Base-by-base conservation (phyloP, 495 filamentous ascomycete genomes). In the Bombardia bombarda region DNA sequence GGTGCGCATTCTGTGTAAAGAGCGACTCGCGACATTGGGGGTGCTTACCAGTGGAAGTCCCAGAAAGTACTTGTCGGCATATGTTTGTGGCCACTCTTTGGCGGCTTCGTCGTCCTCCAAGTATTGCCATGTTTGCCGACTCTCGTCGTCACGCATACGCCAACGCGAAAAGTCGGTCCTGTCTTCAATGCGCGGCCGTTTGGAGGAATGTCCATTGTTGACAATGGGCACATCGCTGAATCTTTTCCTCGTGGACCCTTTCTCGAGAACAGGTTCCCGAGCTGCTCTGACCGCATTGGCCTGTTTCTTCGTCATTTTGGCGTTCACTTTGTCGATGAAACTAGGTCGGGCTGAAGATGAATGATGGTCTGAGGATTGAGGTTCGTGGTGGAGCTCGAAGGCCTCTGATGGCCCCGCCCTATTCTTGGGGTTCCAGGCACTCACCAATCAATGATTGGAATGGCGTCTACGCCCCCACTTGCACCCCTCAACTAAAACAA, bases 101-200 rank as follows among this genome's bases (percentile, higher is more conserved):
- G 70, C 56, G 33, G 86, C 78, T 45, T 87, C 76, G 38, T 94
- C 87, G 5, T 82, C 78, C 55, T 86, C 74, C 5, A 98, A 74
- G 56, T 97, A 97, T 39, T 87, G 80, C 92, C 92, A 98, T 18
- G 87, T 95, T 49, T 95, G 88, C 42, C 85, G 73, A 36, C 92
- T 87, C 16, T 76, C 69, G 25, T 95, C 87, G 52, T 90, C 82
- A 28, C 79, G 70, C 59, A 97, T 68, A 44, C 92, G 74, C 92
- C 92, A 98, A 58, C 87, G 72, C 0, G 78, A 65, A 44, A 77
- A 77, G 56, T 98, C 90, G 10, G 92, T 97, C 46, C 52, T 57
- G 9, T 68, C 61, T 34, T 61, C 60, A 37, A 75, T 55, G 28
- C 43, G 62, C 4, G 63, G 58, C 7, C 52, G 57, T 33, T 68